Percentiles rank a stretch among this genome's conserved stretches.
These are phyloP conservation scores for Annulohypoxylon moriforme DNA, from an alignment of 495 filamentous ascomycete genomes.

Conservation along the genomic window DNA sequence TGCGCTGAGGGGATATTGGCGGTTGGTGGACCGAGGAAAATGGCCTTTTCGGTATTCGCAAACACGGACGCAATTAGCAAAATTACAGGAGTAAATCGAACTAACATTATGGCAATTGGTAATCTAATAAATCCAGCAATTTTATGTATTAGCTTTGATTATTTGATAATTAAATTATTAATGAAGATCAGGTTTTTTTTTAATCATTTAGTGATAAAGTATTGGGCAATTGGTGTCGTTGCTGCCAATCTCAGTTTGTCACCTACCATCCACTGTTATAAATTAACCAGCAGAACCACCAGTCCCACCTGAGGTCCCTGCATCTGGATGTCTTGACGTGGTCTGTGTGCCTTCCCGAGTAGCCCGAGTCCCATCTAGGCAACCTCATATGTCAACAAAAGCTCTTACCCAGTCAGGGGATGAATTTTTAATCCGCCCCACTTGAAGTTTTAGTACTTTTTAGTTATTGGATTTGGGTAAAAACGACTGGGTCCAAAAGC, in stretches of 20 bases:
- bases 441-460: conserved; percentile 34
- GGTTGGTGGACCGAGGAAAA: conserved; percentile 79
- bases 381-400: conserved; percentile 45
- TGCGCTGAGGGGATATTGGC: conserved; percentile 64
- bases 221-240: conserved; percentile 36
- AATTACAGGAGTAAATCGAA: conserved; percentile 19
- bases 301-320: conserved; percentile 18
- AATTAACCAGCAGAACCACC: conserved; percentile 8
- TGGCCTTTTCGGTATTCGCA: conserved; percentile 90
- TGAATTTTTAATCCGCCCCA: conserved; percentile 51
- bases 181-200: conserved; percentile 21
- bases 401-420: conserved; percentile 36
- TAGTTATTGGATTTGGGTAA: conserved; percentile 36
- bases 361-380: conserved; percentile 32
- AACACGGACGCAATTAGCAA: conserved; percentile 30
- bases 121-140: neutral
- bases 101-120: conserved; percentile 30
- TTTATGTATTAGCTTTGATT: neutral
- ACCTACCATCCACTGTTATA: neutral
- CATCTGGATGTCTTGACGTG: conserved; percentile 20
- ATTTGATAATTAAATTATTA: conserved; percentile 14
- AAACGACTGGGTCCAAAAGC: conserved; percentile 46
- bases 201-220: neutral
- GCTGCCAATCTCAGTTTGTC: conserved; percentile 20
- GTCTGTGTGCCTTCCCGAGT: conserved; percentile 37